These are phyloP conservation scores for Moesziomyces sp. DNA, from an alignment of 1,284 basidiomycete genomes.

Conservation along the genomic window DNA sequence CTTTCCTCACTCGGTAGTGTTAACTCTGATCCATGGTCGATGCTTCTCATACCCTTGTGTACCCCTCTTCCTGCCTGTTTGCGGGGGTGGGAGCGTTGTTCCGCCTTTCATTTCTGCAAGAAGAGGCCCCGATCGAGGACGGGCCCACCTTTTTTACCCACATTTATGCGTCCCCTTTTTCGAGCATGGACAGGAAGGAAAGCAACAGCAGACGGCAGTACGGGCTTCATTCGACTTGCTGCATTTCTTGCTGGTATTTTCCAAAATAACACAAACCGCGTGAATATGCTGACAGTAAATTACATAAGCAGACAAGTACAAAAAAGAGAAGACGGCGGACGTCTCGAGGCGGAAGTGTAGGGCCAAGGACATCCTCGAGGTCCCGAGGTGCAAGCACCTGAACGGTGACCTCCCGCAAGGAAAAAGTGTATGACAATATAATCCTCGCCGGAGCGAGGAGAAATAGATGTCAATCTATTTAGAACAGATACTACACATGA, in stretches of 20 bases:
- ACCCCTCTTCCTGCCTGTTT: too few relatives aligned
- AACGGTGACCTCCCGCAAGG: conserved; percentile 40
- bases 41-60: too few relatives aligned
- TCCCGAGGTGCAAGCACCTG: conserved; percentile 49
- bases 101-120: too few relatives aligned
- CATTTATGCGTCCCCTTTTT: conserved; percentile 9
- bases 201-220: too few relatives aligned
- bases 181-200: too few relatives aligned
- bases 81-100: too few relatives aligned
- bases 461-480: conserved; percentile 61
- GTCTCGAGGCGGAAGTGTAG: conserved; percentile 56
- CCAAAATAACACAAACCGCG: background rate
- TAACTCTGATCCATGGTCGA: too few relatives aligned
- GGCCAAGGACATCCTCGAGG: conserved; percentile 55
- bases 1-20: too few relatives aligned
- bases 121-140: too few relatives aligned
- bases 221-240: too few relatives aligned
- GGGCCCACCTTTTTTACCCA: background rate
- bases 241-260: background rate
- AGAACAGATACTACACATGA: conserved; percentile 64
- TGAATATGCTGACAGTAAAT: conserved; percentile 3
- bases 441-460: conserved; percentile 48
- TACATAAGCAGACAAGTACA: conserved; percentile 25
- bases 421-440: conserved; percentile 55
- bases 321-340: conserved; percentile 51